These are phyloP conservation scores for Didymella lethalis DNA, from an alignment of 2,329 filamentous ascomycete species.

Conservation along the genomic window DNA sequence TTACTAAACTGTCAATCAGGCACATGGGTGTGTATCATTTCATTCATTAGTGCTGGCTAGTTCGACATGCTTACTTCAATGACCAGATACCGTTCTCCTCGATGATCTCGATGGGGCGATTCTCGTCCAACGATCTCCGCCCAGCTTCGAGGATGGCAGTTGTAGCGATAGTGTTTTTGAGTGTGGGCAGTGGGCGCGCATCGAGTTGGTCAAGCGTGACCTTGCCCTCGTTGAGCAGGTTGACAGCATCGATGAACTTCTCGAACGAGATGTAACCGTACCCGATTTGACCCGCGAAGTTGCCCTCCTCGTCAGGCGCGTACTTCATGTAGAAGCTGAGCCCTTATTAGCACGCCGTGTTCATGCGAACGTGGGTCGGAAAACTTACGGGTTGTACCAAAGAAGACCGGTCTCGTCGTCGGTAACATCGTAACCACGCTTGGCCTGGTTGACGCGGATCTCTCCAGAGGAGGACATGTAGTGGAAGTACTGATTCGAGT, in stretches of 20 bases:
- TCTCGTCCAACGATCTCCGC: slow-evolving; percentile 82
- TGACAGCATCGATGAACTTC: slow-evolving; percentile 92
- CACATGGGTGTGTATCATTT: slow-evolving; percentile 12
- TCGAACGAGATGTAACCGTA: slow-evolving; percentile 96
- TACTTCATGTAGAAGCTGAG: slow-evolving; percentile 87
- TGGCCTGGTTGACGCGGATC: slow-evolving; percentile 89
- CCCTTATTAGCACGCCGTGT: slow-evolving; percentile 13
- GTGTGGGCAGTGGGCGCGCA: slow-evolving; percentile 79
- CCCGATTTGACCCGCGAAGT: slow-evolving; percentile 88
- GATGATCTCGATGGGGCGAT: slow-evolving; percentile 77
- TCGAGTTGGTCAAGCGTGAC: slow-evolving; percentile 80
- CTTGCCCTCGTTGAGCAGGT: slow-evolving; percentile 76
- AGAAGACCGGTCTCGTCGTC: slow-evolving; percentile 75
- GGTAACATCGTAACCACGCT: slow-evolving; percentile 94
- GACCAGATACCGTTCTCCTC: slow-evolving; percentile 72
- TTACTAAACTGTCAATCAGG: slow-evolving; percentile 3
- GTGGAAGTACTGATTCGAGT: slow-evolving; percentile 97
- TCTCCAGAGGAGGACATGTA: slow-evolving; percentile 87
- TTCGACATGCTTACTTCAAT: slow-evolving; percentile 58
- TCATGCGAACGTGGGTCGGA: neutral
- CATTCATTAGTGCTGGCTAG: slow-evolving; percentile 12
- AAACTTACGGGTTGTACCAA: slow-evolving; percentile 81
- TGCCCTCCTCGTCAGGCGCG: slow-evolving; percentile 91
- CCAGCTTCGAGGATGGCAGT: slow-evolving; percentile 92
- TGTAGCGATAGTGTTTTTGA: slow-evolving; percentile 88